Percentiles rank a stretch among this genome's conserved stretches.
Evolutionary conservation across 352 stramenopile genomes (phyloP).

Genomic region (Phytophthora syringae): DNA sequence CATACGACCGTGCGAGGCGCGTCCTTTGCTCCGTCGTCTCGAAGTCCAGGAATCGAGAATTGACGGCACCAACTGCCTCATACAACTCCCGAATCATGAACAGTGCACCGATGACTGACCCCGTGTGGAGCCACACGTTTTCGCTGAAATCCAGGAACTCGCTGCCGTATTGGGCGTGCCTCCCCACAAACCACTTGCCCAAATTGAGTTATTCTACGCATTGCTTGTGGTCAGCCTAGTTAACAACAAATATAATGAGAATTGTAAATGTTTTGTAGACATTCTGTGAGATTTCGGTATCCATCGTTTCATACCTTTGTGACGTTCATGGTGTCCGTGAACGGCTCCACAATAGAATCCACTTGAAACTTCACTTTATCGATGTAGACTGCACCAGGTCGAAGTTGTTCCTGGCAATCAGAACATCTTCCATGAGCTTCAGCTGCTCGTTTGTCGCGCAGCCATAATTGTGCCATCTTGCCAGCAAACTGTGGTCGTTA

Average conservation of each 20-base stretch:
- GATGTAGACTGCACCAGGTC: conserved; percentile 7
- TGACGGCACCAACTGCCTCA: neutral
- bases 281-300: conserved; percentile 2
- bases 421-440: conserved; percentile 3
- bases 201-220: conserved; percentile 1
- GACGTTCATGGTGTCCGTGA: neutral
- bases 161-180: neutral
- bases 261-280: neutral
- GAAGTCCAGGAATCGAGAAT: conserved; percentile 4
- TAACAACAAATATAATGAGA: neutral
- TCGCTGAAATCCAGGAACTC: conserved; percentile 7
- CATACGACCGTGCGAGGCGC: neutral
- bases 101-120: neutral
- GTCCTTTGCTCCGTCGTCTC: neutral
- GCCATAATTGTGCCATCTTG: conserved; percentile 8
- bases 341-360: neutral
- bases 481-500: neutral
- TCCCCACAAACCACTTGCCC: neutral
- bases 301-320: conserved; percentile 5
- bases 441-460: conserved; percentile 15
- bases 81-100: neutral
- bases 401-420: conserved; percentile 11
- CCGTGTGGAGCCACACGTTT: conserved; percentile 6
- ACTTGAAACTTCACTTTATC: conserved; percentile 13
- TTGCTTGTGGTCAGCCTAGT: conserved; percentile 4